Percentiles rank a stretch among this genome's conserved stretches.
Evolutionary conservation across 2,329 filamentous ascomycete genomes (phyloP).

Genomic region (Phyllosticta citriasiana): DNA sequence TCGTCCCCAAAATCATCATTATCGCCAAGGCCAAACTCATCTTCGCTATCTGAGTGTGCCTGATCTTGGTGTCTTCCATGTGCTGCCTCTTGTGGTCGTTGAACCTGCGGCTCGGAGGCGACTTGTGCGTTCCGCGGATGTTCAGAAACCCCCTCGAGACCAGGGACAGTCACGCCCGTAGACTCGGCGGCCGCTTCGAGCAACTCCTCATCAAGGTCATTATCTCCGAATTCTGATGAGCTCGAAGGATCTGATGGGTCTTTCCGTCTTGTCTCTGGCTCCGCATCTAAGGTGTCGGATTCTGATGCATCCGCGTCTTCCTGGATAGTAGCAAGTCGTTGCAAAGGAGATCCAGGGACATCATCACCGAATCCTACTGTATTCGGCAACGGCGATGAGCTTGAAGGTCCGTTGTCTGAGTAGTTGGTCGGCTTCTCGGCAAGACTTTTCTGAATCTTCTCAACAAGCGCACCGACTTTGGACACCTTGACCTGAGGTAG

Average conservation of each 20-base stretch:
- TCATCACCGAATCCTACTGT: background rate
- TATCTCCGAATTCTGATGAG: conserved; percentile 15
- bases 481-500: conserved; percentile 13
- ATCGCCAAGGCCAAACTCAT: conserved; percentile 35
- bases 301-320: background rate
- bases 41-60: conserved; percentile 19
- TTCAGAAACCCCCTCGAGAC: background rate
- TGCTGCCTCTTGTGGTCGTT: background rate
- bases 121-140: background rate
- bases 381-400: conserved; percentile 38
- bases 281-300: background rate
- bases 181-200: conserved; percentile 7
- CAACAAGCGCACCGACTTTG: conserved; percentile 25
- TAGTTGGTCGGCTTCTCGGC: conserved; percentile 19
- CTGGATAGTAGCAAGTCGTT: conserved; percentile 14
- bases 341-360: conserved; percentile 18
- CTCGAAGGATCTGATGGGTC: background rate
- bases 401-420: conserved; percentile 29
- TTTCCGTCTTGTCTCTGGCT: background rate
- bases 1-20: conserved; percentile 46
- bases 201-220: conserved; percentile 15
- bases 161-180: background rate
- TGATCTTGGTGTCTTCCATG: too few relatives aligned
- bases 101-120: background rate
- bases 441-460: conserved; percentile 37